Conservation (phyloP, 306 rosid species). For the Fagus sylvatica region DNA sequence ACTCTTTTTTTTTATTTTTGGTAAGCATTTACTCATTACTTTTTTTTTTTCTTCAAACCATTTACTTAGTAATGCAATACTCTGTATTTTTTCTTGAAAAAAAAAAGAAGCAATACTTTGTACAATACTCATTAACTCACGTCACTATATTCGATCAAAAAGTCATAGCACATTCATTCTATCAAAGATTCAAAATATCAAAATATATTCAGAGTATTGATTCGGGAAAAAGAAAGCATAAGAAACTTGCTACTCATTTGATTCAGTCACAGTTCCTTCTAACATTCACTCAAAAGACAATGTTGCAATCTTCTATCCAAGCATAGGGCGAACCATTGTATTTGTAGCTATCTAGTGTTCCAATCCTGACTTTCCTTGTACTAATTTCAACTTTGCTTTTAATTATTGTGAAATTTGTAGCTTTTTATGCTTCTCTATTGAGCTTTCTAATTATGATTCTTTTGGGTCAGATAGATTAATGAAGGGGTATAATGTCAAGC, state of each 20-base stretch:
- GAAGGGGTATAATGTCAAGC: conserved; percentile 42
- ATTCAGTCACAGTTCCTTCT: not conserved
- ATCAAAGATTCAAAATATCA: too few species aligned
- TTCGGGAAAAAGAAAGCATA: conserved; percentile 3
- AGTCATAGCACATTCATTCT: too few species aligned
- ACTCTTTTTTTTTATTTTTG: too few species aligned
- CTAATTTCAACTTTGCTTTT: conserved; percentile 40
- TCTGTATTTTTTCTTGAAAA: too few species aligned
- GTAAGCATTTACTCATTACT: too few species aligned
- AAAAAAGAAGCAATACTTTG: too few species aligned
- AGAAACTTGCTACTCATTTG: not conserved
- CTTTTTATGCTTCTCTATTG: conserved; percentile 47
- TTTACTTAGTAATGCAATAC: too few species aligned
- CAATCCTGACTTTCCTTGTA: conserved; percentile 33
- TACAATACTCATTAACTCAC: too few species aligned
- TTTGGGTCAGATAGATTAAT: conserved; percentile 38
- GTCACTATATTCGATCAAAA: too few species aligned
- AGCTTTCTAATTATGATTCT: conserved; percentile 57
- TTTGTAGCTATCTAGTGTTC: conserved; percentile 17
- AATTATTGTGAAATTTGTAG: conserved; percentile 52
- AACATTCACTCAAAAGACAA: not conserved
- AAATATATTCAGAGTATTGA: too few species aligned
- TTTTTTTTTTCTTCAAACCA: too few species aligned
- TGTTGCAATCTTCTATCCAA: conserved; percentile 12
- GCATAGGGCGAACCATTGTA: conserved; percentile 28